Evolutionary conservation across 495 filamentous ascomycete species (phyloP).

Genomic region (Penicillium goetzii): DNA sequence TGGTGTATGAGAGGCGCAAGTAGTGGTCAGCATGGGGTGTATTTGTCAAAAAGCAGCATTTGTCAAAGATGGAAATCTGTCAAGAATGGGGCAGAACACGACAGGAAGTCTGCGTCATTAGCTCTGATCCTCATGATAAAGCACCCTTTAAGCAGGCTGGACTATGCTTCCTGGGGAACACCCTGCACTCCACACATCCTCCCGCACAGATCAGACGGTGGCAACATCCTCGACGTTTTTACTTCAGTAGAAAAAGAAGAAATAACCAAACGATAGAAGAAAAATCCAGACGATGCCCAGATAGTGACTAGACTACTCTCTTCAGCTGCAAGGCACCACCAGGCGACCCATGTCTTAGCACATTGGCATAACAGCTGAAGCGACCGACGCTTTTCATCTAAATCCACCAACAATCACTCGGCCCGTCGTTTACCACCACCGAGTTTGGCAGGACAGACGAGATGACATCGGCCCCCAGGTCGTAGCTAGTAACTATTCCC

Average conservation of each 20-base stretch:
- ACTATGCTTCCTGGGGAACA: constrained; percentile 9
- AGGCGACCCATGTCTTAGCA: neutral
- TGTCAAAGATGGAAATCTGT: neutral
- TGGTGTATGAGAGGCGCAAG: neutral
- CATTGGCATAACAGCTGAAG: neutral
- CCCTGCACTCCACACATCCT: constrained; percentile 14
- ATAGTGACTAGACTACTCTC: neutral
- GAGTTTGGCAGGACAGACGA: neutral
- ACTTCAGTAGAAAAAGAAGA: neutral
- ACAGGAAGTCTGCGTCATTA: neutral
- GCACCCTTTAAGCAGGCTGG: neutral
- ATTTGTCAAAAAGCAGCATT: neutral
- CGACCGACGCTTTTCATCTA: neutral
- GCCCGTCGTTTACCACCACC: neutral
- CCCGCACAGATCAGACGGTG: constrained; percentile 15
- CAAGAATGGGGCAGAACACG: neutral
- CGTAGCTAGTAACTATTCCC: constrained; percentile 1
- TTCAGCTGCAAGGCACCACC: constrained; percentile 3
- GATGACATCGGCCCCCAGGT: constrained; percentile 3
- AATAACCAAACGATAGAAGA: neutral
- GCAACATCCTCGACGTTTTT: neutral
- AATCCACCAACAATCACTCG: neutral
- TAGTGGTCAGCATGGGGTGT: neutral
- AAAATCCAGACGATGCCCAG: neutral
- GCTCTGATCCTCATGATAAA: neutral